phyloP scores from a whole-genome alignment of 352 stramenopile genomes.

The Elongisporangium undulatum region DNA sequence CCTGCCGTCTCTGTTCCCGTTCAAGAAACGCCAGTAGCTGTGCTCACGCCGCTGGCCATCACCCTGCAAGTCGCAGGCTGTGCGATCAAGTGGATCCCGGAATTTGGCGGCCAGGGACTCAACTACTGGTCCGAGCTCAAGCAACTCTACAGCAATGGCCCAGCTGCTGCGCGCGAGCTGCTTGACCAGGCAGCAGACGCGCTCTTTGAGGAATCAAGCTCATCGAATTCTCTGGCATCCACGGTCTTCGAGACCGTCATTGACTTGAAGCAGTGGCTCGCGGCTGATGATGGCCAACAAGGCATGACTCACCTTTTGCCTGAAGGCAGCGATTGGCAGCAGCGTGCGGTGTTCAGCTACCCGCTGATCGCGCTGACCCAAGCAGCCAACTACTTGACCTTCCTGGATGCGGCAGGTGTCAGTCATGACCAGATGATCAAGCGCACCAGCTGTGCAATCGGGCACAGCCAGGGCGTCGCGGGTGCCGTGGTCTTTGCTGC shows the following conservation, averaged over 20 bases:
- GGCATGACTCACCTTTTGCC: too few relatives aligned
- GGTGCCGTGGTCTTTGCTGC: slow-evolving; percentile 61
- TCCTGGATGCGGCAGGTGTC: slow-evolving; percentile 44
- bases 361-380: slow-evolving; percentile 74
- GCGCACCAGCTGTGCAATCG: slow-evolving; percentile 34
- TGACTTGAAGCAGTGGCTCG: slow-evolving; percentile 53
- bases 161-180: slow-evolving; percentile 22
- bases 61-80: not conserved
- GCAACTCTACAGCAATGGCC: slow-evolving; percentile 32
- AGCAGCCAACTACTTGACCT: slow-evolving; percentile 69
- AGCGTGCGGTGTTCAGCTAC: slow-evolving; percentile 71
- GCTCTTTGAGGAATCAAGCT: slow-evolving; percentile 46
- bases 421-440: slow-evolving; percentile 56
- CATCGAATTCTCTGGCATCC: slow-evolving; percentile 28
- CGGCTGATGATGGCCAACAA: slow-evolving; percentile 10
- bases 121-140: slow-evolving; percentile 65
- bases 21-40: not conserved
- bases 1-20: not conserved
- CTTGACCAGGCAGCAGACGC: slow-evolving; percentile 43
- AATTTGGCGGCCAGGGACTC: slow-evolving; percentile 71
- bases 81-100: slow-evolving; percentile 25
- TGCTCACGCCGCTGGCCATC: not conserved
- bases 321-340: slow-evolving; percentile 8
- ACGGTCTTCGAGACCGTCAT: slow-evolving; percentile 41
- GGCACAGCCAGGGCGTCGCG: slow-evolving; percentile 83